These are phyloP conservation scores for Curvularia sp. DNA, from an alignment of 2,329 filamentous ascomycete genomes.

Conservation along the genomic window DNA sequence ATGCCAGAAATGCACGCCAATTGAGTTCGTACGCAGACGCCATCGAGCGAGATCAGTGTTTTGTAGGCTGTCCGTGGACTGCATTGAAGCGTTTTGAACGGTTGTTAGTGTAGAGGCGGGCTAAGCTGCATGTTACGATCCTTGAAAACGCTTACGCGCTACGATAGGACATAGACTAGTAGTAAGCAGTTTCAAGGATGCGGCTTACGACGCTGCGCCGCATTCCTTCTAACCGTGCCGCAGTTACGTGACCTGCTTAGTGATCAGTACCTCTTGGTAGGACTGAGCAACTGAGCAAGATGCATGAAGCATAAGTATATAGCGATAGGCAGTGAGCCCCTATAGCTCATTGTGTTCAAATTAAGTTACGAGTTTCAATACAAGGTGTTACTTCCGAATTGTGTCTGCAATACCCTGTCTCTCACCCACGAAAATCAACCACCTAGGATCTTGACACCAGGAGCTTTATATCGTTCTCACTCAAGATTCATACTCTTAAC, in stretches of 20 bases:
- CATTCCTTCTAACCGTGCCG: conserved; percentile 14
- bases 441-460: background rate
- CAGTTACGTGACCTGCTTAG: conserved; percentile 2
- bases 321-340: background rate
- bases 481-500: conserved; percentile 18
- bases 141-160: background rate
- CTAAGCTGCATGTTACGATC: background rate
- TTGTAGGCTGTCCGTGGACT: too few species aligned
- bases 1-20: too few species aligned
- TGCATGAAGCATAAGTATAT: background rate
- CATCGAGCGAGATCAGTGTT: too few species aligned
- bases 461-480: background rate
- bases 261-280: background rate
- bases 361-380: conserved; percentile 5
- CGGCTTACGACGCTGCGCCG: background rate
- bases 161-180: background rate
- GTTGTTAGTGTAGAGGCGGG: too few species aligned
- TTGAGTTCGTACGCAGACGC: too few species aligned
- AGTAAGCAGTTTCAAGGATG: background rate
- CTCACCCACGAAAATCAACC: background rate
- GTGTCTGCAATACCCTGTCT: background rate
- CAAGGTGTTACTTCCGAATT: background rate
- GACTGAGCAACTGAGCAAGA: background rate
- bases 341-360: background rate
- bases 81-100: too few species aligned